These are phyloP conservation scores for Piloderma croceum DNA, from an alignment of 768 basidiomycete species.

Conservation along the genomic window DNA sequence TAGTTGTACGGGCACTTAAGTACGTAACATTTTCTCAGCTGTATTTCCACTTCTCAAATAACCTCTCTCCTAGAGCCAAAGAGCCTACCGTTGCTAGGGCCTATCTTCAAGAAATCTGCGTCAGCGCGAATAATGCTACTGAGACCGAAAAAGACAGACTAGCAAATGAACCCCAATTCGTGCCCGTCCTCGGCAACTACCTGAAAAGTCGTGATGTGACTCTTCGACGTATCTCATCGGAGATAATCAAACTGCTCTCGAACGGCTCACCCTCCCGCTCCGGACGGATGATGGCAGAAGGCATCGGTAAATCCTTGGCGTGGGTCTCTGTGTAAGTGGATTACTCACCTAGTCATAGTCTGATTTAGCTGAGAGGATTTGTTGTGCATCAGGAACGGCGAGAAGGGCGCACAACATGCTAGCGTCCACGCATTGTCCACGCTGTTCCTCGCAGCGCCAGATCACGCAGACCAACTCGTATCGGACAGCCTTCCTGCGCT, in stretches of 20 bases:
- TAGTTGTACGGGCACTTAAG: constrained; percentile 12
- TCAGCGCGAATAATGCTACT: constrained; percentile 3
- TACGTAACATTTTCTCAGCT: too few species aligned
- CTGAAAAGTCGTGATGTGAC: constrained; percentile 10
- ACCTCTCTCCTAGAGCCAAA: too few species aligned
- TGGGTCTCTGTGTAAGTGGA: constrained; percentile 7
- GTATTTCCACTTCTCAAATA: too few species aligned
- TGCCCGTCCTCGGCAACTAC: constrained; percentile 7
- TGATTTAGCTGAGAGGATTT: too few species aligned
- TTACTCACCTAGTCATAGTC: too few species aligned
- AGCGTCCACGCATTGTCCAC: constrained; percentile 13
- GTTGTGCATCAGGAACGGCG: constrained; percentile 9
- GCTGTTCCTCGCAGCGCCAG: constrained; percentile 12
- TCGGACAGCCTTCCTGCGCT: constrained; percentile 12
- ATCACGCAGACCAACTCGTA: constrained; percentile 14
- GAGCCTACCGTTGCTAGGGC: constrained; percentile 4
- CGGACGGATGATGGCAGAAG: constrained; percentile 15
- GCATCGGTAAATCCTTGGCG: constrained; percentile 14
- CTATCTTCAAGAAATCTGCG: constrained; percentile 11
- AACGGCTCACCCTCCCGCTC: constrained; percentile 13
- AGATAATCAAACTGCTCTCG: constrained; percentile 12
- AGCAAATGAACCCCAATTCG: constrained; percentile 10
- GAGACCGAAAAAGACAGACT: constrained; percentile 14
- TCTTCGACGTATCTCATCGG: constrained; percentile 10
- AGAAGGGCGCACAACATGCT: constrained; percentile 10